Base-by-base conservation (phyloP, 2,329 filamentous ascomycete species). In the Helicocarpus griseus region DNA sequence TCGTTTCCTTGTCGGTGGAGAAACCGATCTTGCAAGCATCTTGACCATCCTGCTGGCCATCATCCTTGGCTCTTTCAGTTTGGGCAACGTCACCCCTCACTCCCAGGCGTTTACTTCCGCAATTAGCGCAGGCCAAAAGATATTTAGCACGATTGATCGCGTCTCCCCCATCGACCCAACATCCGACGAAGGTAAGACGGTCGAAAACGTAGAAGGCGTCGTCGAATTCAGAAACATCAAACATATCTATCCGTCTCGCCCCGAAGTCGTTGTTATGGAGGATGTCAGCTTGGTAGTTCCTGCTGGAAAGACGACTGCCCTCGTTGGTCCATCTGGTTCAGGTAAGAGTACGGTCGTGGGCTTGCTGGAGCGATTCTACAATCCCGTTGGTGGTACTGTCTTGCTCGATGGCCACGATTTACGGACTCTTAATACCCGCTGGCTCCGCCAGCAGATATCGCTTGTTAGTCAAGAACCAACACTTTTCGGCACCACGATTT, bases 331-430 rank as follows among this genome's bases (percentile, higher is more conserved):
- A 0, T 97, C 91, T 9, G 93, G 91, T 9, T 94, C 87, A 36
- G 93, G 93, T 45, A 98, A 97, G 71, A 91, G 86, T 61, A 97
- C 93, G 0, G 90, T 97, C 55, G 86, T 97, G 26, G 91, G 91
- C 11, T 76, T 98, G 19, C 83, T 97, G 1, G 91, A 97, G 70
- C 82, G 93, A 17, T 97, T 97, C 67, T 98, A 98, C 66, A 82
- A 90, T 52, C 91, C 91, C 0, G 87, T 96, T 31, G 79, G 79
- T 28, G 93, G 93, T 21, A 71, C 79, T 19, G 82, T 97, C 1
- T 77, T 83, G 53, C 74, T 98, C 9, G 93, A 97, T 64, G 91
- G 87, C 6, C 82, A 85, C 58, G 86, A 95, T 64, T 83, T 95
- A 51, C 81, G 80, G 61, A 85, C 77, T 0, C 74, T 97, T 47